Evolutionary conservation across 768 basidiomycete genomes (phyloP), one percentile per base, ranked within the genome.

Genomic region (Multifurca ochricompacta): DNA sequence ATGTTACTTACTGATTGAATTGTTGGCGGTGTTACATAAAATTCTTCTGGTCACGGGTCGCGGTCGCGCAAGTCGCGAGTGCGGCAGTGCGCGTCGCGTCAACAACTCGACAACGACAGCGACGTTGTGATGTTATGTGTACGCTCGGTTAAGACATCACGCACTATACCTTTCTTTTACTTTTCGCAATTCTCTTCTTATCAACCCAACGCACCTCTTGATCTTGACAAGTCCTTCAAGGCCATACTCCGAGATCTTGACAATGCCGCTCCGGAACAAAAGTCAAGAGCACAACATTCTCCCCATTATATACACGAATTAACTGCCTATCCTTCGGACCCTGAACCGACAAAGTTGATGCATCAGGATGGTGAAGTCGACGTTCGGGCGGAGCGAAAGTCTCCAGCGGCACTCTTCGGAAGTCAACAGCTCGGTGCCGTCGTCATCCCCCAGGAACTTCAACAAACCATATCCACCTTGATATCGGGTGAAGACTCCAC

Each of bases 381-480:
- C 21, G 64, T 70, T 8, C 62, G 59, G 60, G 73, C 60, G 65
- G 77, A 67, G 40, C 72, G 80, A 48, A 87, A 87, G 65, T 91
- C 90, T 23, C 86, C 89, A 39, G 91, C 89, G 19, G 91, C 91
- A 18, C 71, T 73, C 21, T 88, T 88, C 66, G 94, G 92, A 16
- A 85, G 86, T 61, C 75, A 81, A 53, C 71, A 77, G 39, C 75
- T 90, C 44, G 88, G 90, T 8, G 71, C 82, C 40, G 80, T 92
- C 7, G 70, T 84, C 11, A 63, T 97, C 11, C 85, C 93, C 0
- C 67, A 75, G 8, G 84, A 92, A 67, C 73, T 97, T 39, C 77
- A 83, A 59, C 72, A 73, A 11, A 71, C 84, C 4, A 83, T 96
- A 45, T 75, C 77, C 53, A 62, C 68, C 9, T 73, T 93, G 48